These are phyloP conservation scores for Halophytophthora batemanensis DNA, from an alignment of 352 stramenopile species.

Conservation along the genomic window DNA sequence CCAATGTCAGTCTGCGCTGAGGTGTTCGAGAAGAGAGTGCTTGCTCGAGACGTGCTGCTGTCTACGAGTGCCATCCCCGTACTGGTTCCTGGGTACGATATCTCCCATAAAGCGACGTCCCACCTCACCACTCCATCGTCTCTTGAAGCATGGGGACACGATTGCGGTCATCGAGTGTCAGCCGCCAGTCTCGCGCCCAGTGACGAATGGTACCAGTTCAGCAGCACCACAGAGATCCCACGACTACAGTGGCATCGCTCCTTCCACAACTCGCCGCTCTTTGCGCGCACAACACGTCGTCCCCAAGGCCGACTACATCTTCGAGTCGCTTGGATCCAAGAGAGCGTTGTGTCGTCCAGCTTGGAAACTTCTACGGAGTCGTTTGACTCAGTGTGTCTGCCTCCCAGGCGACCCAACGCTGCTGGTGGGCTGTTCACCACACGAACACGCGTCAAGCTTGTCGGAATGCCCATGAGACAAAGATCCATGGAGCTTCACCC, in stretches of 20 bases:
- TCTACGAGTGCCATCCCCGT: slow-evolving; percentile 52
- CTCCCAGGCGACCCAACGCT: slow-evolving; percentile 20
- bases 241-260: slow-evolving; percentile 48
- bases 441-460: slow-evolving; percentile 13
- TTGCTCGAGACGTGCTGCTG: slow-evolving; percentile 33
- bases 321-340: slow-evolving; percentile 35
- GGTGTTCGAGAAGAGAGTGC: slow-evolving; percentile 41
- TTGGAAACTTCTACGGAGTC: not conserved
- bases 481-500: slow-evolving; percentile 15
- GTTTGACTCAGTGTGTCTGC: slow-evolving; percentile 13
- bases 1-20: slow-evolving; percentile 41
- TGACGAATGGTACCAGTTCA: slow-evolving; percentile 79
- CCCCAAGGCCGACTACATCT: slow-evolving; percentile 50
- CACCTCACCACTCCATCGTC: slow-evolving; percentile 1
- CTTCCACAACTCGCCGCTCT: slow-evolving; percentile 52
- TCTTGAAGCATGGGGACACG: slow-evolving; percentile 8
- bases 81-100: slow-evolving; percentile 42
- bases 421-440: slow-evolving; percentile 9
- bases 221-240: slow-evolving; percentile 36
- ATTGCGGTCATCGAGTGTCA: slow-evolving; percentile 16
- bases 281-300: slow-evolving; percentile 33
- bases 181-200: slow-evolving; percentile 46
- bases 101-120: slow-evolving; percentile 6
- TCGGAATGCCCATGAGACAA: slow-evolving; percentile 15
- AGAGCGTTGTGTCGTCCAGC: not conserved